phyloP scores from a whole-genome alignment of 208 protist species.

The Acanthamoeba divionensis region DNA sequence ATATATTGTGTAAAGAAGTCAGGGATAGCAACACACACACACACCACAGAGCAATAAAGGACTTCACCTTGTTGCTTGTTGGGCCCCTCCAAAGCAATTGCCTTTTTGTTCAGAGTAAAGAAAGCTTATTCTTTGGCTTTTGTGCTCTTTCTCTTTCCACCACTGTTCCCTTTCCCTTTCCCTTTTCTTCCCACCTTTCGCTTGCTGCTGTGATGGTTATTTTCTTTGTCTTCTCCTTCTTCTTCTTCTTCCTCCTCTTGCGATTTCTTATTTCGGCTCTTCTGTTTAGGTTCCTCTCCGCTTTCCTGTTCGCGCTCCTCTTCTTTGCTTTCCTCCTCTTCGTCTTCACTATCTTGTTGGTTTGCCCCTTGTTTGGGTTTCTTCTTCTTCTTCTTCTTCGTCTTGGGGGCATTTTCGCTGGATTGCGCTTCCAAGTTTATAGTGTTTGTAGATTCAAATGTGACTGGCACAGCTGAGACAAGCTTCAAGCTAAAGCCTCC shows the following conservation, averaged over 20 bases:
- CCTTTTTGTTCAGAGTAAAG: too few species aligned
- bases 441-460: slow-evolving; percentile 43
- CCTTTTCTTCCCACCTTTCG: neutral
- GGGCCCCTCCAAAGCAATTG: too few species aligned
- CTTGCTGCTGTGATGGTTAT: neutral
- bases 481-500: slow-evolving; percentile 24
- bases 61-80: too few species aligned
- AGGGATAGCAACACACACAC: too few species aligned
- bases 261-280: neutral
- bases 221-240: neutral
- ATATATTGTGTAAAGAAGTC: too few species aligned
- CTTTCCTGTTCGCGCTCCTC: neutral
- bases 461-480: slow-evolving; percentile 19
- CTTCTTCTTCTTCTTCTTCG: neutral
- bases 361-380: neutral
- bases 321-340: neutral
- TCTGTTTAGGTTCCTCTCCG: neutral
- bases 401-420: neutral
- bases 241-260: slow-evolving; percentile 40
- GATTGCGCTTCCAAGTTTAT: neutral
- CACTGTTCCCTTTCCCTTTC: neutral
- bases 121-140: too few species aligned
- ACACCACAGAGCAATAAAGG: too few species aligned
- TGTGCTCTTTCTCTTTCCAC: neutral
- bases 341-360: neutral